Evolutionary conservation across 306 rosid species (phyloP).

Genomic region (Quercus engelmannii): DNA sequence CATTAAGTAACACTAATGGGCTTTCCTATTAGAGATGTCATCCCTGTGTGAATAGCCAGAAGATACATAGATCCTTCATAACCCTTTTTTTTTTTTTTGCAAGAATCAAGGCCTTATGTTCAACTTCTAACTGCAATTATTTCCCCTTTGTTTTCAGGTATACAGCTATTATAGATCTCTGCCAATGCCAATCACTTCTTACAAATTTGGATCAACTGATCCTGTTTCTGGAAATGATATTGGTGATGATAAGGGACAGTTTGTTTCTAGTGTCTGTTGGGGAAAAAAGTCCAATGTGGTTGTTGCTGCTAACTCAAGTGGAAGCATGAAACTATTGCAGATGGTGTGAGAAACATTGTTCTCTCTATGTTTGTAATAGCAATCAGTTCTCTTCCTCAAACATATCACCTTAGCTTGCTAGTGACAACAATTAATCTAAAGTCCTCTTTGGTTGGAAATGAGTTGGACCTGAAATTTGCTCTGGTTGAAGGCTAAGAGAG

Average conservation of each 20-base stretch:
- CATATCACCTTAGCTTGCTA: not conserved
- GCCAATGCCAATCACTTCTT: constrained; percentile 57
- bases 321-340: constrained; percentile 57
- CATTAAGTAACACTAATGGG: too few species aligned
- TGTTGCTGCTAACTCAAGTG: constrained; percentile 66
- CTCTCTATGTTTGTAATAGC: too few species aligned
- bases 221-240: constrained; percentile 46
- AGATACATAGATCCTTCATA: too few species aligned
- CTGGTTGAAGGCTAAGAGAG: too few species aligned
- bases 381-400: constrained; percentile 7
- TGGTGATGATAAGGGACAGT: constrained; percentile 42
- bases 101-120: not conserved
- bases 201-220: constrained; percentile 49
- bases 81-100: too few species aligned
- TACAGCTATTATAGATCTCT: constrained; percentile 59
- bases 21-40: too few species aligned
- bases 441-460: constrained; percentile 13
- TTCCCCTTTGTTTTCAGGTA: constrained; percentile 45
- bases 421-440: not conserved
- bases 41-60: too few species aligned
- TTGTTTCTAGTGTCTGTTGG: constrained; percentile 77
- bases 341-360: constrained; percentile 35
- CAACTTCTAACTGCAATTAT: constrained; percentile 15
- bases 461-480: too few species aligned
- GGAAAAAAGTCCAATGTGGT: constrained; percentile 57